Percentiles rank a stretch among this genome's conserved stretches.
Conservation (phyloP, 768 basidiomycete species). For the Boletus speciosus region DNA sequence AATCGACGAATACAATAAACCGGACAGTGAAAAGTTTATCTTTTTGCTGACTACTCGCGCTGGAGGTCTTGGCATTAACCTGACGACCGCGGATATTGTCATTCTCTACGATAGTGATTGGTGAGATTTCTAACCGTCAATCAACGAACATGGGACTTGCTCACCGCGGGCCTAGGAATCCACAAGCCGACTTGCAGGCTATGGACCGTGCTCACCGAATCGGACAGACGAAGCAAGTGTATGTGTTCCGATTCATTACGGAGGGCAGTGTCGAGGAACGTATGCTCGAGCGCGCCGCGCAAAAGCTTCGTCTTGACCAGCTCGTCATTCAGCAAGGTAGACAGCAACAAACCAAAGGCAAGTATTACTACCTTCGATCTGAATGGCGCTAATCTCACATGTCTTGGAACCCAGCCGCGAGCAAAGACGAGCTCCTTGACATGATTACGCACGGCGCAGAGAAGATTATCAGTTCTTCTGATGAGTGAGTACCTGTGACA, state of each 20-base stretch:
- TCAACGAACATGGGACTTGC: not conserved
- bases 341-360: slow-evolving; percentile 75
- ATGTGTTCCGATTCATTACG: slow-evolving; percentile 84
- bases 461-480: slow-evolving; percentile 82
- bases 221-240: slow-evolving; percentile 87
- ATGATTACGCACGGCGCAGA: slow-evolving; percentile 99
- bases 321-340: slow-evolving; percentile 96
- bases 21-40: slow-evolving; percentile 91
- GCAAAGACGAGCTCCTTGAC: slow-evolving; percentile 93
- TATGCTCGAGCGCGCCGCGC: slow-evolving; percentile 87
- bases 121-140: slow-evolving; percentile 38
- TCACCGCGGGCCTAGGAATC: slow-evolving; percentile 64
- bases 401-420: slow-evolving; percentile 55
- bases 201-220: slow-evolving; percentile 99
- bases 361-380: slow-evolving; percentile 14
- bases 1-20: slow-evolving; percentile 97
- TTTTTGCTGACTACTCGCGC: slow-evolving; percentile 96
- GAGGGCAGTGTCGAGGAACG: slow-evolving; percentile 88
- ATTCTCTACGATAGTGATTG: slow-evolving; percentile 97
- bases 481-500: slow-evolving; percentile 50
- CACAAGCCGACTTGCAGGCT: slow-evolving; percentile 97
- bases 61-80: slow-evolving; percentile 94
- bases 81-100: slow-evolving; percentile 93
- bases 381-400: not conserved
- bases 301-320: slow-evolving; percentile 93